Base-by-base conservation (phyloP, 2,329 filamentous ascomycete species). In the Fusarium staphyleae region DNA sequence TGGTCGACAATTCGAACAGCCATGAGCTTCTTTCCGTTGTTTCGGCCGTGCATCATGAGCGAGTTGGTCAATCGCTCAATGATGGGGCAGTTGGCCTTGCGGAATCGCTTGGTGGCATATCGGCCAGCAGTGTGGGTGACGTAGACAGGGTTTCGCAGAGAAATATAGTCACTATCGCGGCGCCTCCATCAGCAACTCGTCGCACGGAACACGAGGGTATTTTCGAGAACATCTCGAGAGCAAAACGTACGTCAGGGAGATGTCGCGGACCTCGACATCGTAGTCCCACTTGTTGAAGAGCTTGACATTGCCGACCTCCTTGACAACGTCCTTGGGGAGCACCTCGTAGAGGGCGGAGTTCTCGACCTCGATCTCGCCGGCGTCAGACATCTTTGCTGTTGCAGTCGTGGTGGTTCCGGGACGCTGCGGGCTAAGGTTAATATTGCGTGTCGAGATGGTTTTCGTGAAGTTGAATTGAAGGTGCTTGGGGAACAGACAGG, bases 21-120 rank as follows among this genome's bases (percentile, higher is more conserved):
- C 93, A 96, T 97, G 77, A 98, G 88, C 91, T 99, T 99, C 90
- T 99, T 99, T 82, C 95, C 95, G 90, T 97, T 99, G 91, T 99
- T 99, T 83, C 95, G 95, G 82, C 95, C 95, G 89, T 99, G 96
- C 93, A 98, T 98, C 96, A 99, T 99, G 79, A 99, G 89, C 58
- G 95, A 98, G 90, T 99, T 99, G 87, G 95, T 99, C 73, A 99
- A 89, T 79, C 95, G 93, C 90, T 99, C 95, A 78, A 99, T 97
- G 88, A 99, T 98, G 75, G 95, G 95, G 91, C 95, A 99, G 87
- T 98, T 96, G 78, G 96, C 95, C 89, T 99, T 99, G 86, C 95
- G 91, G 91, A 99, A 99, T 77, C 96, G 90, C 92, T 99, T 99
- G 83, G 89, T 87, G 77, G 95, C 95, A 87, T 96, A 99, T 78